A percentile compares a stretch with the other conserved stretches of the same genome.
These are phyloP conservation scores for Fusarium sp. DNA, from an alignment of 2,329 filamentous ascomycete genomes.

Conservation along the genomic window DNA sequence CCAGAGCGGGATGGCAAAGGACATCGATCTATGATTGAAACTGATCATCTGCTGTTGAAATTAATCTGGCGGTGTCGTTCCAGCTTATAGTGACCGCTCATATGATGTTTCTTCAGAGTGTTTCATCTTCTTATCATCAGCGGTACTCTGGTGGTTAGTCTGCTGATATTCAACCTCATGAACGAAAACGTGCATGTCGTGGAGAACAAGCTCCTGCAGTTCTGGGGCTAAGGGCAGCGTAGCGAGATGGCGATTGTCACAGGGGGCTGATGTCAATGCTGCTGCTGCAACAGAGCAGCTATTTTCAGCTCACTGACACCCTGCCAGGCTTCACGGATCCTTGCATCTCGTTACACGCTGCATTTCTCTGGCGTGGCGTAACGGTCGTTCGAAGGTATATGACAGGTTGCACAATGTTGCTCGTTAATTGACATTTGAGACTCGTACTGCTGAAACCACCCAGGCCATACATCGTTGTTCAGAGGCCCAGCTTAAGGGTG, in stretches of 20 bases:
- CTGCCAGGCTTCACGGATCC: slow-evolving; percentile 36
- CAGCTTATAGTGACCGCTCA: not conserved
- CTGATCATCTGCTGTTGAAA: not conserved
- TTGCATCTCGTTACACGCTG: slow-evolving; percentile 9
- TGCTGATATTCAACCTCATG: not conserved
- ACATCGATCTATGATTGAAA: not conserved
- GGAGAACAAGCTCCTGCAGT: slow-evolving; percentile 1
- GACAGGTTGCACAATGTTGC: not conserved
- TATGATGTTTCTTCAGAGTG: not conserved
- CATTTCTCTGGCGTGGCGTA: too few relatives aligned
- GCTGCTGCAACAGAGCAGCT: slow-evolving; percentile 7
- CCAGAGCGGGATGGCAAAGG: not conserved
- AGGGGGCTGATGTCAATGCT: slow-evolving; percentile 5
- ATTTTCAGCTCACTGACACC: slow-evolving; percentile 31
- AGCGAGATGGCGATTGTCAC: slow-evolving; percentile 10
- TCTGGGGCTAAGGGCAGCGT: not conserved
- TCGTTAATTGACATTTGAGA: slow-evolving; percentile 34
- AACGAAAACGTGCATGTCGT: slow-evolving; percentile 1
- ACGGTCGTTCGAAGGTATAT: too few relatives aligned
- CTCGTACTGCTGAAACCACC: slow-evolving; percentile 27
- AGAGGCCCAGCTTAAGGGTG: not conserved
- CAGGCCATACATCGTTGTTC: slow-evolving; percentile 1
- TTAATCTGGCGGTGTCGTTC: not conserved
- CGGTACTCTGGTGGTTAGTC: not conserved
- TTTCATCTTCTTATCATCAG: not conserved